Evolutionary conservation across 495 filamentous ascomycete species (phyloP).

Genomic region (Podospora comata): DNA sequence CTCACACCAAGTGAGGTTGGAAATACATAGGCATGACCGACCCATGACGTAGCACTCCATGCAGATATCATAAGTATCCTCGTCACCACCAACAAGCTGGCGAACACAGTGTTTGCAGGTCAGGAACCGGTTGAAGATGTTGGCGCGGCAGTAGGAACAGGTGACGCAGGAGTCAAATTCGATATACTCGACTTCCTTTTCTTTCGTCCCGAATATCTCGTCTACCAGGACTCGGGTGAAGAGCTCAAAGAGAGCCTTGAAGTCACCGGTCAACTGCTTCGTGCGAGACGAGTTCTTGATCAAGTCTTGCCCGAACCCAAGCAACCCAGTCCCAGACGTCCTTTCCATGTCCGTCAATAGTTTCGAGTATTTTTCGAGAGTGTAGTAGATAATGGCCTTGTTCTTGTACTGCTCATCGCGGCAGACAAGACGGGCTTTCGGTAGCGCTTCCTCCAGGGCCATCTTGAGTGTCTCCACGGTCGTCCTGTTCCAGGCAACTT

Average conservation of each 20-base stretch:
- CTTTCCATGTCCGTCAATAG: conserved; percentile 56
- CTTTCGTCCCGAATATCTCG: conserved; percentile 71
- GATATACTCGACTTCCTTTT: conserved; percentile 66
- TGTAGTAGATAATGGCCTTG: conserved; percentile 88
- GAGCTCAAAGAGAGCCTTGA: conserved; percentile 69
- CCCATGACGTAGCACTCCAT: conserved; percentile 97
- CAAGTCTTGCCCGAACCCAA: conserved; percentile 45
- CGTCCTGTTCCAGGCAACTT: conserved; percentile 97
- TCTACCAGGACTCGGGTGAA: conserved; percentile 76
- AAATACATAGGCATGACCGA: conserved; percentile 82
- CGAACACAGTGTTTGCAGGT: conserved; percentile 76
- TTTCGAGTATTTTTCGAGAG: conserved; percentile 70
- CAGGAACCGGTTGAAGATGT: conserved; percentile 96
- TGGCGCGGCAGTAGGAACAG: conserved; percentile 92
- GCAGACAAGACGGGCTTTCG: conserved; percentile 83
- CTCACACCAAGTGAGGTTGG: conserved; percentile 83
- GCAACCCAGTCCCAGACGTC: conserved; percentile 37
- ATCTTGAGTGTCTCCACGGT: conserved; percentile 85
- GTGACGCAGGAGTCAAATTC: conserved; percentile 84
- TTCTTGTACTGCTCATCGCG: conserved; percentile 99
- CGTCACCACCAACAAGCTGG: conserved; percentile 54
- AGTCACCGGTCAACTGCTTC: conserved; percentile 69
- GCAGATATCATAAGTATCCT: conserved; percentile 88
- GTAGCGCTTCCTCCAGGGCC: conserved; percentile 80
- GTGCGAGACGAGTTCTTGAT: conserved; percentile 55